Percentiles rank a stretch among this genome's conserved stretches.
Conservation (phyloP, 805 yeast species). For the Saturnispora sanitii region DNA sequence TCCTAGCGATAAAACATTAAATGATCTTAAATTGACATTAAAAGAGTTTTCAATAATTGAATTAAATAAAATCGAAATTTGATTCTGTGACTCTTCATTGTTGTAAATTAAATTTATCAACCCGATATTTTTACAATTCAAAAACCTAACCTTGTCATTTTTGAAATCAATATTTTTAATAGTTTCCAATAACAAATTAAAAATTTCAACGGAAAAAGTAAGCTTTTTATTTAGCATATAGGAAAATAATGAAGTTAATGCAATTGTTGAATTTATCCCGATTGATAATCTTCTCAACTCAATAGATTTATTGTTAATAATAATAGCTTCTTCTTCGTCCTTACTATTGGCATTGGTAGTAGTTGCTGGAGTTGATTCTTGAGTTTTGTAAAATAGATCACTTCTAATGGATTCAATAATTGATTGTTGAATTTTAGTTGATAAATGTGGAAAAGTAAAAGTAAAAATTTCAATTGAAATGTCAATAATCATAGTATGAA, state of each 20-base stretch:
- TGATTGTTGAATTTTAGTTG: constrained; percentile 75
- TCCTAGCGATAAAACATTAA: constrained; percentile 38
- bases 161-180: constrained; percentile 18
- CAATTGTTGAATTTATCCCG: constrained; percentile 50
- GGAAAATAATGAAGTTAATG: constrained; percentile 44
- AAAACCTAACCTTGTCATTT: constrained; percentile 16
- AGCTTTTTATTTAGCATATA: constrained; percentile 18
- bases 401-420: constrained; percentile 72
- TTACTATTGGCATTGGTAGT: constrained; percentile 4
- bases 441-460: constrained; percentile 56
- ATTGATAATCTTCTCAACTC: constrained; percentile 35
- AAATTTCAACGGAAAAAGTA: constrained; percentile 17
- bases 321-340: constrained; percentile 10
- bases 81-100: constrained; percentile 24
- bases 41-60: constrained; percentile 49
- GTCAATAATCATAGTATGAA: constrained; percentile 54
- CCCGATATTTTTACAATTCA: constrained; percentile 28
- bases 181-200: constrained; percentile 21
- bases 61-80: constrained; percentile 47
- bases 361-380: constrained; percentile 13
- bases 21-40: constrained; percentile 57
- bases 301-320: constrained; percentile 8
- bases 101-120: constrained; percentile 22
- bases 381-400: constrained; percentile 34
- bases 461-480: constrained; percentile 69